Conservation (phyloP, 495 filamentous ascomycete genomes). For the Thozetella sp. region DNA sequence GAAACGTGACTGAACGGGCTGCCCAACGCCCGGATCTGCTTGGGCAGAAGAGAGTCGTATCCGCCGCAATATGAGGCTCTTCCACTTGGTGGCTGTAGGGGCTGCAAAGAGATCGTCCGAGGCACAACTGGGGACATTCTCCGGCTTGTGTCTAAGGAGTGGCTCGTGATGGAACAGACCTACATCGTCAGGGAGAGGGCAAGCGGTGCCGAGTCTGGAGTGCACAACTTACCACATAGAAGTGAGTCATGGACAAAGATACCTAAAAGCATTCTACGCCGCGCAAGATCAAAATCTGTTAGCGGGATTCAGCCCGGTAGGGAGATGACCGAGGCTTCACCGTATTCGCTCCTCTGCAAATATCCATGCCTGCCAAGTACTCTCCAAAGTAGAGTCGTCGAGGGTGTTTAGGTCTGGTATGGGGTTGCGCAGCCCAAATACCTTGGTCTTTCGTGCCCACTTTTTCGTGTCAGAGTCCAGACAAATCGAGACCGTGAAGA, state of each 20-base stretch:
- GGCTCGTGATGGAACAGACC: slow-evolving; percentile 33
- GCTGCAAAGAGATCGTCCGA: slow-evolving; percentile 31
- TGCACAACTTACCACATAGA: too few species aligned
- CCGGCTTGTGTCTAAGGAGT: slow-evolving; percentile 21
- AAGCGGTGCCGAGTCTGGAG: slow-evolving; percentile 16
- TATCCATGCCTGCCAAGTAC: background rate
- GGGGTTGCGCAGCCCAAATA: too few species aligned
- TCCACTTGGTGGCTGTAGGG: slow-evolving; percentile 30
- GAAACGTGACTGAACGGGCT: background rate
- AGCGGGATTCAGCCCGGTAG: too few species aligned
- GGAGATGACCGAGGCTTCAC: too few species aligned
- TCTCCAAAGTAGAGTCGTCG: background rate
- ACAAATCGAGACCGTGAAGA: background rate
- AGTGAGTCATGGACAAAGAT: too few species aligned
- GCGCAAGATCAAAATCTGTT: too few species aligned
- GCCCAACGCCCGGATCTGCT: too few species aligned
- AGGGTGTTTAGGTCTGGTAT: too few species aligned
- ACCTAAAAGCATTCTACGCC: too few species aligned
- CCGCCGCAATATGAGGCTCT: slow-evolving; percentile 7
- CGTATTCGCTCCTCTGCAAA: background rate
- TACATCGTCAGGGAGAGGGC: slow-evolving; percentile 31
- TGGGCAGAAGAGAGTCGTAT: background rate
- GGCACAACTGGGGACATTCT: slow-evolving; percentile 17
- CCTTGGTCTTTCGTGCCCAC: too few species aligned
- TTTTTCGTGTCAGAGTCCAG: too few species aligned